A percentile compares a stretch with the other conserved stretches of the same genome.
Evolutionary conservation across 2,329 filamentous ascomycete genomes (phyloP).

Genomic region (Neonectria hederae): DNA sequence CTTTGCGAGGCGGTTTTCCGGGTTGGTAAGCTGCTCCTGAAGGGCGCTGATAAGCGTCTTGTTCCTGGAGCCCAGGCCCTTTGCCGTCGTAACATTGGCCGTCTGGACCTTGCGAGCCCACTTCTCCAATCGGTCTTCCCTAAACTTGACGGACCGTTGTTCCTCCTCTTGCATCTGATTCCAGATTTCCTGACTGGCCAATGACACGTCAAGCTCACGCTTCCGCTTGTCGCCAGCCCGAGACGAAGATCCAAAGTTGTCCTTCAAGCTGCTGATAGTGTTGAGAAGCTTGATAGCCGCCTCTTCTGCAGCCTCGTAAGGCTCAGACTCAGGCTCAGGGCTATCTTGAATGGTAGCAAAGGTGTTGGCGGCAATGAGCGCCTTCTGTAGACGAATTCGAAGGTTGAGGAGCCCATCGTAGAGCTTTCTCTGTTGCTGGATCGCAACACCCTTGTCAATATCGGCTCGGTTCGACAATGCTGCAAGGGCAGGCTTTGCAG

Average conservation of each 20-base stretch:
- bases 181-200: constrained; percentile 75
- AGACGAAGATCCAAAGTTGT: constrained; percentile 63
- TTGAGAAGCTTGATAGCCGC: constrained; percentile 88
- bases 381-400: constrained; percentile 93
- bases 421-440: constrained; percentile 83
- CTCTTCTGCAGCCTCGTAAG: constrained; percentile 80
- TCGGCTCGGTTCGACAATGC: constrained; percentile 59
- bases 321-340: constrained; percentile 55
- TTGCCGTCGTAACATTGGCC: constrained; percentile 54
- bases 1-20: constrained; percentile 71
- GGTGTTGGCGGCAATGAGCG: constrained; percentile 82
- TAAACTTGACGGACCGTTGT: constrained; percentile 63
- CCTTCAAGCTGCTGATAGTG: constrained; percentile 76
- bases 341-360: constrained; percentile 60
- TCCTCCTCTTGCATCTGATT: constrained; percentile 75
- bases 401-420: constrained; percentile 92
- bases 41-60: constrained; percentile 70
- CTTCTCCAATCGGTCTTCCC: constrained; percentile 81
- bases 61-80: constrained; percentile 43
- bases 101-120: constrained; percentile 79
- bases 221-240: constrained; percentile 70
- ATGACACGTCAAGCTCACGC: constrained; percentile 61
- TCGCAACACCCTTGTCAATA: constrained; percentile 83
- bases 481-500: constrained; percentile 48
- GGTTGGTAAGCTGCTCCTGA: constrained; percentile 72